Evolutionary conservation across 805 yeast genomes (phyloP).

Genomic region (Yarrowia sp.): DNA sequence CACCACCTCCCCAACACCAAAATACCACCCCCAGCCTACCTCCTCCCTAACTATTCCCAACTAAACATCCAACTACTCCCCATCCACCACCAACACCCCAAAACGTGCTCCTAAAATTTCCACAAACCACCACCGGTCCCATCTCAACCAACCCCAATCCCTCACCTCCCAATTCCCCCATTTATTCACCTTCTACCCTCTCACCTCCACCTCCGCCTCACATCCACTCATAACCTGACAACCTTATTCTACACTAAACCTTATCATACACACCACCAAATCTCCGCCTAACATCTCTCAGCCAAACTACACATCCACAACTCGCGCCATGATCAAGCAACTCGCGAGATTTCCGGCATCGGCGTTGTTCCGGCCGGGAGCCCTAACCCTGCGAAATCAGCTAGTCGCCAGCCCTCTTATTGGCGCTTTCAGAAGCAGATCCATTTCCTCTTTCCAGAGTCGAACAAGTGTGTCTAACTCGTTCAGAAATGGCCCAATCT

Average conservation of each 20-base stretch:
- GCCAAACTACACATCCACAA: background rate
- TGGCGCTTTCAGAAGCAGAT: background rate
- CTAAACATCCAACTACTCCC: too few species aligned
- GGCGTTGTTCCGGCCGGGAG: background rate
- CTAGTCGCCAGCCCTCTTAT: background rate
- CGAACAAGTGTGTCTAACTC: background rate
- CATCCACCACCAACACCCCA: too few species aligned
- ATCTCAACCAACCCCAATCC: too few species aligned
- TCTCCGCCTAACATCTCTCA: background rate
- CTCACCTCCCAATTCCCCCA: too few species aligned
- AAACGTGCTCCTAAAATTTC: too few species aligned
- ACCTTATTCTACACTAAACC: background rate
- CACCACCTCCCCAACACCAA: too few species aligned
- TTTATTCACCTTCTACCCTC: background rate
- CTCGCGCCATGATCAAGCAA: slow-evolving; percentile 4
- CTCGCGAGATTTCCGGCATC: background rate
- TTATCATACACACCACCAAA: background rate
- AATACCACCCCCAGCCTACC: too few species aligned
- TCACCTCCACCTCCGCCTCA: background rate
- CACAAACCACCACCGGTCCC: too few species aligned
- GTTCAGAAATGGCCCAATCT: background rate
- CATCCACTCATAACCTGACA: background rate
- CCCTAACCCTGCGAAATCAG: background rate
- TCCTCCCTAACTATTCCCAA: too few species aligned
- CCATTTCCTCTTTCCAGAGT: background rate